These are phyloP conservation scores for Atkinsonella texensis DNA, from an alignment of 2,329 filamentous ascomycete genomes.

Conservation along the genomic window DNA sequence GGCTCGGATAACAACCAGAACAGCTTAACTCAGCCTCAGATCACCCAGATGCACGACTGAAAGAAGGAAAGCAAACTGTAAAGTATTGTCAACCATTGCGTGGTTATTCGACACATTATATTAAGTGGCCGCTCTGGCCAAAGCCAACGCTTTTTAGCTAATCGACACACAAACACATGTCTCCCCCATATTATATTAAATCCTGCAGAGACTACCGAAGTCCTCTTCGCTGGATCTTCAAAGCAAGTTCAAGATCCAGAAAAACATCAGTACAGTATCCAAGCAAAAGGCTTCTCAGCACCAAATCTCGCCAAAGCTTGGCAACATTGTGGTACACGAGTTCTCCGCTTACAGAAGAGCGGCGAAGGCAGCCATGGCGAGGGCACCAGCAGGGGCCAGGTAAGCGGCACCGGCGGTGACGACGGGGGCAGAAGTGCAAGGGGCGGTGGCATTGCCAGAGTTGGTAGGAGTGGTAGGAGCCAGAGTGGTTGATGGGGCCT, in stretches of 20 bases:
- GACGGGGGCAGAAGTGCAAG: not conserved
- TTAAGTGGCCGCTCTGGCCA: not conserved
- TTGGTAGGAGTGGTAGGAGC: slow-evolving; percentile 1
- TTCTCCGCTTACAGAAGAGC: slow-evolving; percentile 3
- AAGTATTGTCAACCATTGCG: not conserved
- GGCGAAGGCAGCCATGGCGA: slow-evolving; percentile 9
- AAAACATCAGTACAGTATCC: not conserved
- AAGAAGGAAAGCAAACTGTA: not conserved
- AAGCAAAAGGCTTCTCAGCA: not conserved
- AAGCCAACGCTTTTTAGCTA: slow-evolving; percentile 1
- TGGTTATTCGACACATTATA: not conserved
- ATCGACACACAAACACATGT: not conserved
- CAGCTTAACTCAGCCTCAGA: not conserved
- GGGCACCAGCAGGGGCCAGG: slow-evolving; percentile 9
- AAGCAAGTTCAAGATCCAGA: not conserved
- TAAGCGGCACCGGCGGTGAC: slow-evolving; percentile 10
- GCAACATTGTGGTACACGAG: too few relatives aligned
- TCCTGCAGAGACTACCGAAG: not conserved
- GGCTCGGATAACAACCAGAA: not conserved
- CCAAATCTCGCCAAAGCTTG: not conserved
- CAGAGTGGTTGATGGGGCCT: not conserved
- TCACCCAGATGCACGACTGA: not conserved
- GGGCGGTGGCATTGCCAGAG: slow-evolving; percentile 3
- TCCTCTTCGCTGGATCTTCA: not conserved
- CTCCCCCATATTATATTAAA: slow-evolving; percentile 1